A percentile compares a stretch with the other conserved stretches of the same genome.
Evolutionary conservation across 768 basidiomycete genomes (phyloP).

Genomic region (Pulveroboletus sp.): DNA sequence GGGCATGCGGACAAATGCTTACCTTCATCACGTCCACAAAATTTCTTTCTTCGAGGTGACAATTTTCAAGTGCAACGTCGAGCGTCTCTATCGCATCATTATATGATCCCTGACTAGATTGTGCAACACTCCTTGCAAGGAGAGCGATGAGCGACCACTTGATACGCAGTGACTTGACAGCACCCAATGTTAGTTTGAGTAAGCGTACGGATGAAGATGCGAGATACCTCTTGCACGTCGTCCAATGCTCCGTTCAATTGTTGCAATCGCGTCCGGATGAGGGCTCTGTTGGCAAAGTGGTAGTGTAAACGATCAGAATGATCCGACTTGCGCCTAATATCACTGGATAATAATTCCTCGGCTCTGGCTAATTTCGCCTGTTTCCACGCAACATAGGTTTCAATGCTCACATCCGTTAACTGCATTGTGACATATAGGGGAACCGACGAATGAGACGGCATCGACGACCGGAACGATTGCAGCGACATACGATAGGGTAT

Average conservation of each 20-base stretch:
- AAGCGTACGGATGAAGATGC: background rate
- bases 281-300: conserved; percentile 12
- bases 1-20: background rate
- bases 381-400: conserved; percentile 10
- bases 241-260: conserved; percentile 11
- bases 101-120: background rate
- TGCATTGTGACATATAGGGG: background rate
- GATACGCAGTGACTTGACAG: conserved; percentile 6
- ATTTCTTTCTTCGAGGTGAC: conserved; percentile 1
- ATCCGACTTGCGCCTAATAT: conserved; percentile 1
- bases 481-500: conserved; percentile 4
- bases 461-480: background rate
- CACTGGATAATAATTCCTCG: conserved; percentile 13
- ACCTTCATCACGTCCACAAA: conserved; percentile 15
- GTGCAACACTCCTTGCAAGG: conserved; percentile 6
- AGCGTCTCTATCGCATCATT: background rate
- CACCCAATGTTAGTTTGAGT: background rate
- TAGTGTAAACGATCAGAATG: background rate
- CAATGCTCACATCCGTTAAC: conserved; percentile 12
- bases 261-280: conserved; percentile 7
- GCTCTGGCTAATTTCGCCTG: conserved; percentile 1
- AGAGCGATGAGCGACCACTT: conserved; percentile 6
- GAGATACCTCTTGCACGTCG: conserved; percentile 10
- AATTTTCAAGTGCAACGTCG: background rate
- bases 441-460: conserved; percentile 2